These are phyloP conservation scores for Paramecium caudatum DNA, from an alignment of 73 alveolate genomes.

Conservation along the genomic window DNA sequence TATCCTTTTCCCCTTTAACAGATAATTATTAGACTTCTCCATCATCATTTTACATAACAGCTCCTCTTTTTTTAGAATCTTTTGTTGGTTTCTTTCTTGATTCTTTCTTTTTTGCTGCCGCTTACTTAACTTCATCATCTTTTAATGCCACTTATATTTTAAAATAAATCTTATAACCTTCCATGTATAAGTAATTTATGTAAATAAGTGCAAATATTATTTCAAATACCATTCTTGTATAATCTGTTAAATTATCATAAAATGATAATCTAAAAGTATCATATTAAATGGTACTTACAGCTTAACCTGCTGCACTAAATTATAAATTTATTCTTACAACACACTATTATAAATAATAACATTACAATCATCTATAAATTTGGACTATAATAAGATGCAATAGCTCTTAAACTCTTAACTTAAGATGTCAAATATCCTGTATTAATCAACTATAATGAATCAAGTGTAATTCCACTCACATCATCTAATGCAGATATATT, in stretches of 20 bases:
- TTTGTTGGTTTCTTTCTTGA: neutral
- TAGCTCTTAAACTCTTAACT: neutral
- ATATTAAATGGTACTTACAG: neutral
- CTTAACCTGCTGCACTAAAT: conserved; percentile 38
- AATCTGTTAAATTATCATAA: conserved; percentile 17
- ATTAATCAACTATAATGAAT: neutral
- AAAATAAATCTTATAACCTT: conserved; percentile 40
- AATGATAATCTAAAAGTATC: conserved; percentile 28
- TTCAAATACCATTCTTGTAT: conserved; percentile 8
- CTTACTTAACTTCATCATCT: neutral
- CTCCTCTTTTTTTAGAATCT: conserved; percentile 4
- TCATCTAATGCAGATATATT: neutral
- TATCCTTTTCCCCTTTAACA: neutral
- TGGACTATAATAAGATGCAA: conserved; percentile 38
- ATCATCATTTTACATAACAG: neutral
- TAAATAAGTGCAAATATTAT: conserved; percentile 1
- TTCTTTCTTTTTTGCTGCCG: conserved; percentile 26
- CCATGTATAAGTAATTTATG: conserved; percentile 35
- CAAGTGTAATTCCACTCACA: conserved; percentile 28
- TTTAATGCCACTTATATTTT: conserved; percentile 16
- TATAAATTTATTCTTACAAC: conserved; percentile 11
- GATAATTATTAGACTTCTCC: neutral
- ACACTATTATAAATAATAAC: conserved; percentile 6
- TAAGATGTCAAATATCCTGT: neutral
- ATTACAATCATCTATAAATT: conserved; percentile 33